Evolutionary conservation across 805 yeast genomes (phyloP).

Genomic region (Yarrowia osloensis): DNA sequence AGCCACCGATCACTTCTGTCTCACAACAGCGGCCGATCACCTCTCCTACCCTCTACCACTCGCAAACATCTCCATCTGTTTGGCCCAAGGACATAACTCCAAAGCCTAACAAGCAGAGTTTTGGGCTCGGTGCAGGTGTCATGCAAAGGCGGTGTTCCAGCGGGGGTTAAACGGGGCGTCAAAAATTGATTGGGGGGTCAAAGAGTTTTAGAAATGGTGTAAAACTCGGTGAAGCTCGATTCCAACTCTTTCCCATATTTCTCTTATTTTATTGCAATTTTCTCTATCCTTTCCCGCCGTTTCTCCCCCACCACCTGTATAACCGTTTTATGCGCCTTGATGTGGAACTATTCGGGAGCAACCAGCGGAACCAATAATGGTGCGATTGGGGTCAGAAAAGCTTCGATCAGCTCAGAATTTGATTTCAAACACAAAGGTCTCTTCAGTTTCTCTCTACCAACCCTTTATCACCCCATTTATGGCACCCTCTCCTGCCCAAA

Average conservation of each 20-base stretch:
- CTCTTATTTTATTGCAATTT: background rate
- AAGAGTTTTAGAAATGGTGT: background rate
- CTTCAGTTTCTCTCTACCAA: too few species aligned
- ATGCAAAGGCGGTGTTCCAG: background rate
- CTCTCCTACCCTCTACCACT: too few species aligned
- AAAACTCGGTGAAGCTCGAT: background rate
- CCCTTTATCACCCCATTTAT: too few species aligned
- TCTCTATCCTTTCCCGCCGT: too few species aligned
- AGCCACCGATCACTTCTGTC: too few species aligned
- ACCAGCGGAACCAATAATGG: background rate
- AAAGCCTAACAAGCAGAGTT: constrained; percentile 23
- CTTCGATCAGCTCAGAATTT: background rate
- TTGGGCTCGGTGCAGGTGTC: background rate
- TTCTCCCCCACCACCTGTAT: too few species aligned
- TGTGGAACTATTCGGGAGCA: background rate
- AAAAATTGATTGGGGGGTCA: too few species aligned
- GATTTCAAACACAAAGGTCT: background rate
- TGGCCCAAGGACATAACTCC: background rate
- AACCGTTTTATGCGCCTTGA: background rate
- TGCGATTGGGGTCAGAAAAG: background rate
- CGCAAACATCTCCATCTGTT: background rate
- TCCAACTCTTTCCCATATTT: background rate
- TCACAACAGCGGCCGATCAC: background rate
- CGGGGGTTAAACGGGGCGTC: background rate
- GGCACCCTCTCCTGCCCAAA: background rate